Evolutionary conservation across 163 green algal genomes (phyloP), one percentile per base, ranked within the genome.

Genomic region (Scenedesmus sp.): DNA sequence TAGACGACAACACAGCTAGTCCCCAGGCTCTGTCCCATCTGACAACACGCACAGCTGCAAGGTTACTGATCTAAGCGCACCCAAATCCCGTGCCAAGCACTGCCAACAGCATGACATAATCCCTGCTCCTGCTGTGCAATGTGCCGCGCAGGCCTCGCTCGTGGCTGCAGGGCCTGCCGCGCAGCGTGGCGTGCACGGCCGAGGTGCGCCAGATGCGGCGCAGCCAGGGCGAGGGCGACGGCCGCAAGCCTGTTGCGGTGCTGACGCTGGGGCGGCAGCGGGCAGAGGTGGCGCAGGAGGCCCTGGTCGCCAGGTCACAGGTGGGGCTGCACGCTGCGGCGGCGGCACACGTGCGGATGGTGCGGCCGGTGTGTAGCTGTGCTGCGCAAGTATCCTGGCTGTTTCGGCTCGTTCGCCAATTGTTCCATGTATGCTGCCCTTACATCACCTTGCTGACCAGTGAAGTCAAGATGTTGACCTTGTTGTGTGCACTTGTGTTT

Each of bases 201-300:
- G 87, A 91, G 87, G 43, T 91, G 49, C 78, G 87, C 22, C 79
- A 86, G 56, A 86, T 91, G 78, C 46, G 78, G 13, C 78, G 79
- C 20, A 59, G 53, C 22, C 10, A n/a, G 24, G 72, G n/a, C 42
- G 35, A 84, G 44, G 46, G 46, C 3, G 46, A 65, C 1, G 87
- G 76, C 37, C n/a, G 33, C 20, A 49, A 49, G 13, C 13, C 30
- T 18, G 86, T 84, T 12, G 82, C 56, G 35, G 78, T 76, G 18
- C 18, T 91, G 78, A 79, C 87, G 53, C 59, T 87, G 53, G 87
- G 87, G 24, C 51, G 87, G 79, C 87, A 91, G 73, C 73, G 87
- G 20, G 87, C 87, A 35, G 56, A 91, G 44, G n/a, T 91, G 33
- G 1, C 83, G 42, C 26, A 43, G 79, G 30, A 83, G 7, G 5